Evolutionary conservation across 495 filamentous ascomycete species (phyloP), one percentile per base, ranked within the genome.

Genomic region (Tuber brumale): DNA sequence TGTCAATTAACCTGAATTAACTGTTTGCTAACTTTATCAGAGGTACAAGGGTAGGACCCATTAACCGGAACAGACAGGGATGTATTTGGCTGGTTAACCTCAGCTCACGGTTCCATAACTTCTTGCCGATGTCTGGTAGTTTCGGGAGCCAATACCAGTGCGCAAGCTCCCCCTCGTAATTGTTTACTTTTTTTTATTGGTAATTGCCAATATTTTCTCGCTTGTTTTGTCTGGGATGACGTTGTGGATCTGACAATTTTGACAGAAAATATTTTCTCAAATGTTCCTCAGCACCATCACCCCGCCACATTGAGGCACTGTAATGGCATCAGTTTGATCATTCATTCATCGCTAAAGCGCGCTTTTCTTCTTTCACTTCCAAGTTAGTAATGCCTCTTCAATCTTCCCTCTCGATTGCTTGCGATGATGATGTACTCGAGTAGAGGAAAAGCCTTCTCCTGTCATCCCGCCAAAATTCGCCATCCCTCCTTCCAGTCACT

Each of bases 151-250:
- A 18, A 18, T 18, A 10, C 16, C 18, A 45, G 43, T 9, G 43
- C 8, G 43, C 43, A 45, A 45, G 43, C 12, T 44, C 14, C 9
- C 43, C 9, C 10, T 3, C 45, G 19, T 21, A 46, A 18, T 45
- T 45, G 16, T 23, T 48, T 48, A 9, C 19, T 19, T 57, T n/a
- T 14, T 57, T 27, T 57, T 27, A 12, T 57, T 57, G 51, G 16
- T 57, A 48, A 51, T 48, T 19, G 16, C 8, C 10, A n/a, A 2
- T n/a, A 27, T 51, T 61, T 66, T 66, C 57, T 31, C 57, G 57
- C 57, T 66, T 35, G 57, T 66, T 66, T 48, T 66, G 57, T 35
- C 14, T 31, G 57, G 57, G 57, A 66, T 66, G 57, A 66, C 57
- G 57, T 66, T 8, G 57, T 66, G 57, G 57, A 31, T 61, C 57